Evolutionary conservation across 2,329 filamentous ascomycete genomes (phyloP).

Genomic region (Grosmannia clavigera): DNA sequence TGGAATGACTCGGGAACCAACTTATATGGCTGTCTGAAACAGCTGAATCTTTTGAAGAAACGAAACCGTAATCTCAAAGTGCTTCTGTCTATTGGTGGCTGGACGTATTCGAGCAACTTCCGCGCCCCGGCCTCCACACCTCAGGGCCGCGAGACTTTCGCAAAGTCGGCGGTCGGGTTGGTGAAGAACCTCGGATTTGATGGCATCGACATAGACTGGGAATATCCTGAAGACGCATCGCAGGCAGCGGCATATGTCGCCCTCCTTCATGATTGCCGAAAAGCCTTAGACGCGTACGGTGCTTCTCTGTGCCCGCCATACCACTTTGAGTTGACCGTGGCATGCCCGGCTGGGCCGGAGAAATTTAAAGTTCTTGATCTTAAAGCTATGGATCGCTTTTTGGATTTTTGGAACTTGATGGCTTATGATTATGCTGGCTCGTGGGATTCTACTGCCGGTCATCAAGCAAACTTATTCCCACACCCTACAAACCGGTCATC

Average conservation of each 20-base stretch:
- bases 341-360: slow-evolving; percentile 47
- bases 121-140: slow-evolving; percentile 59
- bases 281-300: slow-evolving; percentile 46
- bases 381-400: slow-evolving; percentile 48
- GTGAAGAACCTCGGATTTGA: slow-evolving; percentile 73
- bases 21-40: slow-evolving; percentile 80
- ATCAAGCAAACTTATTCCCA: slow-evolving; percentile 68
- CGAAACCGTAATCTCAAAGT: slow-evolving; percentile 74
- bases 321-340: slow-evolving; percentile 54
- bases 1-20: slow-evolving; percentile 67
- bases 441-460: slow-evolving; percentile 61
- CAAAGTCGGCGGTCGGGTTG: slow-evolving; percentile 58
- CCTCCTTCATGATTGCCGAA: slow-evolving; percentile 43
- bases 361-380: slow-evolving; percentile 53
- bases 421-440: slow-evolving; percentile 79
- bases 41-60: slow-evolving; percentile 73
- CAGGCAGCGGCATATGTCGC: slow-evolving; percentile 48
- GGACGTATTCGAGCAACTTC: slow-evolving; percentile 85
- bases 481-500: slow-evolving; percentile 36
- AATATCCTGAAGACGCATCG: slow-evolving; percentile 43
- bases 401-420: slow-evolving; percentile 76
- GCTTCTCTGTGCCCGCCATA: slow-evolving; percentile 26
- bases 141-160: slow-evolving; percentile 59
- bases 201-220: slow-evolving; percentile 45
- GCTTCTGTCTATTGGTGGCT: slow-evolving; percentile 78